Percentiles rank a stretch among this genome's conserved stretches.
These are phyloP conservation scores for Nitzschia palea DNA, from an alignment of 108 stramenopile species.

Conservation along the genomic window DNA sequence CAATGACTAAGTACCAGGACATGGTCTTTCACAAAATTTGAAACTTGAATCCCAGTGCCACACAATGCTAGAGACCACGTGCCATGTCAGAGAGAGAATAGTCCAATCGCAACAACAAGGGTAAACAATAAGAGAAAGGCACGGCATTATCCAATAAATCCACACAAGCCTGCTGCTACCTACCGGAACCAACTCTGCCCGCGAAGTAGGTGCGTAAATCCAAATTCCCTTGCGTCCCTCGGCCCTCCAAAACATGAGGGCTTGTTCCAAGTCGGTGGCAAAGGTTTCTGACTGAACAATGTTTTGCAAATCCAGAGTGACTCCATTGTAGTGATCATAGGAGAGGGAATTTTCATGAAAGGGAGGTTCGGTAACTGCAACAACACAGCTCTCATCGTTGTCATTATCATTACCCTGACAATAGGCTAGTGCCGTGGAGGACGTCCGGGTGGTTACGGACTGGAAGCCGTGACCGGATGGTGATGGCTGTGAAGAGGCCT, in stretches of 20 bases:
- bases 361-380: constrained; percentile 1
- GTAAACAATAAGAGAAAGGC: not conserved
- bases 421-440: not conserved
- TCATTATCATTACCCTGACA: not conserved
- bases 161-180: too few relatives aligned
- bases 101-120: not conserved
- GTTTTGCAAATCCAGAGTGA: constrained; percentile 49
- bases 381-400: not conserved
- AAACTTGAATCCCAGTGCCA: constrained; percentile 63
- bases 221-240: constrained; percentile 70
- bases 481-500: not conserved
- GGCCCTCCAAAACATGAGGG: constrained; percentile 47
- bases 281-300: not conserved
- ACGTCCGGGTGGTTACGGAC: too few relatives aligned
- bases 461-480: too few relatives aligned
- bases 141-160: not conserved
- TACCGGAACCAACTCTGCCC: constrained; percentile 29
- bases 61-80: constrained; percentile 34
- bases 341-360: constrained; percentile 57
- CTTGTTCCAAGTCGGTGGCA: constrained; percentile 22
- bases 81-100: not conserved
- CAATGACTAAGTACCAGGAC: constrained; percentile 64
- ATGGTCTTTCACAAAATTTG: constrained; percentile 50
- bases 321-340: constrained; percentile 76
- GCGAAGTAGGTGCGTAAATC: constrained; percentile 50